Evolutionary conservation across 176 grass and related monocot genomes (phyloP).

Genomic region (Phoenix roebelenii): DNA sequence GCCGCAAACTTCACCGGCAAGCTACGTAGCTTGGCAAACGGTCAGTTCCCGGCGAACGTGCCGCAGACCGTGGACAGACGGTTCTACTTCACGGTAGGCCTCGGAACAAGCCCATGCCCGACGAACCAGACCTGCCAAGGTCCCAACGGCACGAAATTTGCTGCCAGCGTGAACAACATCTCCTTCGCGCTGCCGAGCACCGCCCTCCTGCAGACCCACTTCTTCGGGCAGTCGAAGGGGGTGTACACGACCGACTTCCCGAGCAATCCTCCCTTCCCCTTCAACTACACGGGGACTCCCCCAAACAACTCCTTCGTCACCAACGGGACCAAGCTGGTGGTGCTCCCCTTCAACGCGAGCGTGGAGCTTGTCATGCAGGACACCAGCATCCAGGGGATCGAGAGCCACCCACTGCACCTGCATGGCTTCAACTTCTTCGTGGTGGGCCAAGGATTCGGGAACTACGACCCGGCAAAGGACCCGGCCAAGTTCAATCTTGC

Average conservation of each 20-base stretch:
- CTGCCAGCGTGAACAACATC: neutral
- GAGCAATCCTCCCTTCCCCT: neutral
- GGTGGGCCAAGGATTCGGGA: neutral
- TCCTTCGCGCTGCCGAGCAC: neutral
- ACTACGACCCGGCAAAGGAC: neutral
- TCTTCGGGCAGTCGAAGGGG: neutral
- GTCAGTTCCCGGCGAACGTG: neutral
- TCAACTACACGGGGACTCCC: constrained; percentile 6
- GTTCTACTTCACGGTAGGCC: constrained; percentile 5
- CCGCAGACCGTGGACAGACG: neutral
- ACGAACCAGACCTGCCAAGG: constrained; percentile 5
- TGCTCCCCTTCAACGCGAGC: constrained; percentile 1
- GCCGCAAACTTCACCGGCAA: constrained; percentile 2
- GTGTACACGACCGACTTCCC: constrained; percentile 3
- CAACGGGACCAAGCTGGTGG: neutral
- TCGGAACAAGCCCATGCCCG: neutral
- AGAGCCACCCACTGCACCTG: constrained; percentile 5
- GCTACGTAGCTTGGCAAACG: neutral
- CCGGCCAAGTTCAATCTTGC: neutral
- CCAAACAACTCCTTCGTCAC: constrained; percentile 1
- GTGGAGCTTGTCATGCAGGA: constrained; percentile 7
- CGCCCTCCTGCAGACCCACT: neutral
- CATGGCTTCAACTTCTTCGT: constrained; percentile 9
- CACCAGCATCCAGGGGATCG: neutral
- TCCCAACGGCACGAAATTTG: constrained; percentile 4